Percentiles rank a stretch among this genome's conserved stretches.
phyloP scores from a whole-genome alignment of 2,329 filamentous ascomycete species.

The Botrytis elliptica region DNA sequence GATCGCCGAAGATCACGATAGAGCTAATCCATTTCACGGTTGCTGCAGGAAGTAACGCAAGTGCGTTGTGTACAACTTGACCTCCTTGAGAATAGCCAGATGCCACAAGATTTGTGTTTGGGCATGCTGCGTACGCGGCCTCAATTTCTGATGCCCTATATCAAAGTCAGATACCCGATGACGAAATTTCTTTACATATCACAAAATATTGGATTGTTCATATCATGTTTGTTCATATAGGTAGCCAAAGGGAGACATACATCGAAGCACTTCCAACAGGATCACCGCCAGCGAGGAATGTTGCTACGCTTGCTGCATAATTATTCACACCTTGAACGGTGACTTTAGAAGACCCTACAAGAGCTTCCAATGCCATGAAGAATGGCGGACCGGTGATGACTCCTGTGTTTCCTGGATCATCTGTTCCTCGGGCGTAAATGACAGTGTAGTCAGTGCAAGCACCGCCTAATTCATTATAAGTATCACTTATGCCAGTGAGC shows the following conservation, averaged over 20 bases:
- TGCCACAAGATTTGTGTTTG: slow-evolving; percentile 42
- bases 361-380: slow-evolving; percentile 33
- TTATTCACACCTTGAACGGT: slow-evolving; percentile 38
- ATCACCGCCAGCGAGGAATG: slow-evolving; percentile 35
- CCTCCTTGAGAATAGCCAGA: slow-evolving; percentile 47
- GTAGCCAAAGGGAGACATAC: slow-evolving; percentile 23
- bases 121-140: slow-evolving; percentile 39
- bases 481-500: slow-evolving; percentile 30
- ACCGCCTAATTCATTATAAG: slow-evolving; percentile 33
- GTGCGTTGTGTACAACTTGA: slow-evolving; percentile 45
- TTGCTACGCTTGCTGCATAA: slow-evolving; percentile 37
- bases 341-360: slow-evolving; percentile 27
- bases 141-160: slow-evolving; percentile 38
- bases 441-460: slow-evolving; percentile 42
- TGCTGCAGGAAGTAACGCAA: slow-evolving; percentile 37
- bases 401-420: slow-evolving; percentile 49
- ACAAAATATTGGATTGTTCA: not conserved
- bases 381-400: slow-evolving; percentile 39
- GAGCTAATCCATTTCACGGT: slow-evolving; percentile 41
- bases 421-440: slow-evolving; percentile 50
- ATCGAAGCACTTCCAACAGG: slow-evolving; percentile 31
- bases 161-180: slow-evolving; percentile 10
- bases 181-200: not conserved
- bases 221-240: not conserved
- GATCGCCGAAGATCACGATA: slow-evolving; percentile 47